Base-by-base conservation (phyloP, 805 yeast species). In the Ogataea pilisensis region DNA sequence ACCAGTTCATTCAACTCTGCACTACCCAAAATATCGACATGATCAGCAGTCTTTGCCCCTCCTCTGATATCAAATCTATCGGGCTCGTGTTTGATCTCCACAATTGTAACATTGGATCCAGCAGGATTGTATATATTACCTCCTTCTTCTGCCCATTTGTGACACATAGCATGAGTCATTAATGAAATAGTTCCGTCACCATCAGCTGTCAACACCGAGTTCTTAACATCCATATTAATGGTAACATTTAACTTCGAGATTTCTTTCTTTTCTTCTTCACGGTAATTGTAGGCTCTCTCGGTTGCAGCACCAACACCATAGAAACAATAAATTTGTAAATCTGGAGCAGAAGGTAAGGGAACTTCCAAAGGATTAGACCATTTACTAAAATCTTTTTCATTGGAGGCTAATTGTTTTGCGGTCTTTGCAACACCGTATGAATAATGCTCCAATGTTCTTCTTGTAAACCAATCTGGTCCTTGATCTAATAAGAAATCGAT, bases 241-340 rank as follows among this genome's bases (percentile, higher is more conserved):
- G 91, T 75, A 41, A 85, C 73, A 46, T 84, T 79, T 47, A 91
- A 66, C 24, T 78, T 73, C 4, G 76, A 57, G 1, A 64, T 43
- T 0, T 68, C 63, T 41, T 76, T 75, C 44, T 78, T 76, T 6
- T 66, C 69, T 41, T 84, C 85, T 50, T 85, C 88, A 40, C 76
- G 79, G 63, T 93, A 93, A 26, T 80, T 77, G 64, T 93, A 93
- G 0, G 95, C 90, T 34, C 99, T 73, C 62, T 93, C 99, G 0
- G 99, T 91, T 18, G 95, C 95, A 49, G 89, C 91, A 7, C 96
- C 95, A n/a, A 89, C 88, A 5, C 99, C 99, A 55, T 93, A 93
- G 55, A 93, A 82, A 56, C 96, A 87, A 63, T 70, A 93, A 8
- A 89, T 70, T 49, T 86, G 85, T 83, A 93, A 69, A 57, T 87